Base-by-base conservation (phyloP, 257 asterid species). In the Eustoma russellianum region DNA sequence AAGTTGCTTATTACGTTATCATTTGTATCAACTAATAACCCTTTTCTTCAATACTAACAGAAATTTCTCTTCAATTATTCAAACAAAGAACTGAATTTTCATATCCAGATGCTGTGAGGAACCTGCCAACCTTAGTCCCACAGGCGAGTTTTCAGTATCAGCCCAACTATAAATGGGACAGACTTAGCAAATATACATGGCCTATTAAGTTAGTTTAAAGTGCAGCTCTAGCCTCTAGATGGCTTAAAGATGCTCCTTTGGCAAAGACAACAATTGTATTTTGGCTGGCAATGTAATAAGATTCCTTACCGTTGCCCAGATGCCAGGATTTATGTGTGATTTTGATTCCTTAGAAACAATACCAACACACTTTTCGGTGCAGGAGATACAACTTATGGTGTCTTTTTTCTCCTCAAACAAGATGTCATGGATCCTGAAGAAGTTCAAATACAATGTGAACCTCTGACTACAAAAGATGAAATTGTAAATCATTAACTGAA, bases 331-430 rank as follows among this genome's bases (percentile, higher is more conserved):
- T 24, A 4, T 24, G 91, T 83, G 77, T 11, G 96, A 90, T 17
- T 71, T 61, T 90, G 96, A 56, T 79, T 81, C 28, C 13, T 90
- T 12, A 68, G 86, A 59, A 83, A 83, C 45, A 59, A 45, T 13
- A 55, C 62, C 0, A 18, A 3, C 0, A 55, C 66, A 0, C 86
- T 90, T 74, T 69, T 70, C 15, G 88, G 82, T 16, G 59, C 61
- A 4, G 74, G 73, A 0, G 94, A 83, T 41, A 75, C 86, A 0
- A 48, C 73, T 1, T 16, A 10, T 13, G 91, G 88, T 1, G 17
- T 68, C 6, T 59, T 61, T 62, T 59, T 61, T 46, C 48, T 17
- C 61, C 83, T 83, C 15, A 68, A 68, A 0, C 51, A 61, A 13
- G 76, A 86, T 30, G 93, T 79, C 50, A 79, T 79, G 0, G 83